phyloP scores from a whole-genome alignment of 2,329 filamentous ascomycete genomes.

The Blastomyces silverae region DNA sequence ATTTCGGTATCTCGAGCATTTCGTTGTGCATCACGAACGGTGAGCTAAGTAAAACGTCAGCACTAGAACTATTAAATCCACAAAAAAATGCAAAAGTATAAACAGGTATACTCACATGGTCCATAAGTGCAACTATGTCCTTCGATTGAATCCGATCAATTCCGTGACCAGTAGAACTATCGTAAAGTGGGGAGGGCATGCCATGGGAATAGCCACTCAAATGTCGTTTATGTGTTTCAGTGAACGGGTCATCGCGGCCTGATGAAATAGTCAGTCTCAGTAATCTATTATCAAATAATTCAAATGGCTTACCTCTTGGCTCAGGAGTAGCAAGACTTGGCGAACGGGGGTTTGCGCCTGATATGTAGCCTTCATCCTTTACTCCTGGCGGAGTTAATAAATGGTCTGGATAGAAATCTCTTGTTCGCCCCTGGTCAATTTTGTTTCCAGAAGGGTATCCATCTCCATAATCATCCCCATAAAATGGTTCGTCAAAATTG shows the following conservation, averaged over 20 bases:
- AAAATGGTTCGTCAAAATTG: slow-evolving; percentile 55
- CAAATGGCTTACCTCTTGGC: slow-evolving; percentile 43
- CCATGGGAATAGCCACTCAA: slow-evolving; percentile 88
- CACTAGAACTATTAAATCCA: slow-evolving; percentile 10
- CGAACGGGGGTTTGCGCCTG: slow-evolving; percentile 57
- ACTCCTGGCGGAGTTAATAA: slow-evolving; percentile 50
- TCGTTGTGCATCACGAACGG: slow-evolving; percentile 90
- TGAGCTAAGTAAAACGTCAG: slow-evolving; percentile 53
- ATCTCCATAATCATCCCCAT: slow-evolving; percentile 26
- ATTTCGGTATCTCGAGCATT: slow-evolving; percentile 97
- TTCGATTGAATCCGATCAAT: slow-evolving; percentile 91
- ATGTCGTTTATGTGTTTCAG: slow-evolving; percentile 54
- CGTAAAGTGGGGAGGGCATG: slow-evolving; percentile 82
- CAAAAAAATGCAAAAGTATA: slow-evolving; percentile 18
- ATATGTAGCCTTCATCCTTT: slow-evolving; percentile 89
- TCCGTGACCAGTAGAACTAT: slow-evolving; percentile 76
- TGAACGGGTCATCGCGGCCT: slow-evolving; percentile 59
- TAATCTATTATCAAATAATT: slow-evolving; percentile 49
- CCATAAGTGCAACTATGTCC: slow-evolving; percentile 95
- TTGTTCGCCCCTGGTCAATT: slow-evolving; percentile 32
- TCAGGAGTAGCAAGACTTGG: slow-evolving; percentile 45
- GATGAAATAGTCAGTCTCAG: slow-evolving; percentile 46
- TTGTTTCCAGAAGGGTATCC: slow-evolving; percentile 19
- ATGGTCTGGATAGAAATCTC: slow-evolving; percentile 32
- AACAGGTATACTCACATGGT: slow-evolving; percentile 58